These are phyloP conservation scores for Schizosaccharomyces cryophilus DNA, from an alignment of 805 yeast genomes.

Conservation along the genomic window DNA sequence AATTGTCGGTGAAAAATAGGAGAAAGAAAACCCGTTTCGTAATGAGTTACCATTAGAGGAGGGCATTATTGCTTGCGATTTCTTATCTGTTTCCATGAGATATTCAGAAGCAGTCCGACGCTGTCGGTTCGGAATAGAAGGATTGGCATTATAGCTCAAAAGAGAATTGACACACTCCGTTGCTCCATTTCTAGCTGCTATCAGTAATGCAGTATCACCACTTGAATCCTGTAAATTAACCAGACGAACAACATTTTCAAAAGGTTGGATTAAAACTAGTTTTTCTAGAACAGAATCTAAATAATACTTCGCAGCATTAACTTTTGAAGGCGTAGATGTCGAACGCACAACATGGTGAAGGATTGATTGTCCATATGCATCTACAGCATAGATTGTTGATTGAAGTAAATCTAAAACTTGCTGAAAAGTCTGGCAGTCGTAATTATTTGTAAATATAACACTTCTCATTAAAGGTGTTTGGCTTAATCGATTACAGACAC, in stretches of 20 bases:
- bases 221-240: conserved; percentile 51
- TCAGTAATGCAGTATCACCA: conserved; percentile 70
- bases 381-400: conserved; percentile 56
- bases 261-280: conserved; percentile 37
- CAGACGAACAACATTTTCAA: conserved; percentile 24
- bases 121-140: conserved; percentile 19
- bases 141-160: conserved; percentile 24
- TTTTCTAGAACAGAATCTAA: conserved; percentile 52
- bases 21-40: neutral
- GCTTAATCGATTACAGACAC: conserved; percentile 39
- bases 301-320: conserved; percentile 65
- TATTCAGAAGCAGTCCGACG: conserved; percentile 19
- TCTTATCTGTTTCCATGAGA: conserved; percentile 13
- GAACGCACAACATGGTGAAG: conserved; percentile 64
- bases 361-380: conserved; percentile 46
- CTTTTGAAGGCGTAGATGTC: conserved; percentile 37
- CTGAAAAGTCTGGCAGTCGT: conserved; percentile 55
- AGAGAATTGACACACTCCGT: conserved; percentile 21
- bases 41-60: conserved; percentile 4
- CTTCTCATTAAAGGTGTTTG: conserved; percentile 73
- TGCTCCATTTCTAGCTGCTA: conserved; percentile 39
- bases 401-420: conserved; percentile 50
- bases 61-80: conserved; percentile 7
- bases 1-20: neutral
- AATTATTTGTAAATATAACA: conserved; percentile 70